Evolutionary conservation across 371 early-diverging fungal genomes (phyloP).

Genomic region (Apophysomyces variabilis): DNA sequence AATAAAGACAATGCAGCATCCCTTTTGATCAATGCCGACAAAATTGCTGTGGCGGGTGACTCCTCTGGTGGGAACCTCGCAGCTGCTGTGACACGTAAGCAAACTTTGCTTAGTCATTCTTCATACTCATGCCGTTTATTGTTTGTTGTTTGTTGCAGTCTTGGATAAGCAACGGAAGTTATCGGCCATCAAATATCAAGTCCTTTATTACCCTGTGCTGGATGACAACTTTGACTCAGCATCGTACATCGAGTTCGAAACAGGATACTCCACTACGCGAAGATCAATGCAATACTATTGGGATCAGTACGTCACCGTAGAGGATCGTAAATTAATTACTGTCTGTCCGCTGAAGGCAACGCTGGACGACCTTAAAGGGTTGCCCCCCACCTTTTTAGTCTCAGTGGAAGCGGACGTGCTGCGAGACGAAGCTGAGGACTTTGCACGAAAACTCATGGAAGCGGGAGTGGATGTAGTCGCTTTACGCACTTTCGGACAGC

Average conservation of each 20-base stretch:
- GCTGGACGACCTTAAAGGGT: constrained; percentile 13
- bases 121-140: background rate
- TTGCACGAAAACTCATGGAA: constrained; percentile 14
- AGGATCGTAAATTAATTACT: constrained; percentile 1
- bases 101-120: background rate
- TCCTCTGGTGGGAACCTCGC: constrained; percentile 29
- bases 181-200: constrained; percentile 26
- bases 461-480: constrained; percentile 22
- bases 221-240: constrained; percentile 25
- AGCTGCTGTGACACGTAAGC: constrained; percentile 21
- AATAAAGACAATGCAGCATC: constrained; percentile 21
- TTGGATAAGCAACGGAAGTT: constrained; percentile 16
- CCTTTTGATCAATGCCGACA: constrained; percentile 16
- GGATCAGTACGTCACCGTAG: background rate
- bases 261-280: constrained; percentile 12
- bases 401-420: constrained; percentile 24
- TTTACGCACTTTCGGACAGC: constrained; percentile 21
- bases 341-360: constrained; percentile 10
- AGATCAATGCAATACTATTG: background rate
- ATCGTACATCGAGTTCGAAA: constrained; percentile 23
- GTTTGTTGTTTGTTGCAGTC: constrained; percentile 3
- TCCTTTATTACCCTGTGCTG: constrained; percentile 38
- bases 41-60: constrained; percentile 27
- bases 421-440: constrained; percentile 25
- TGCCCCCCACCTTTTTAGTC: constrained; percentile 14